These are phyloP conservation scores for Calonectria hawksworthii DNA, from an alignment of 2,329 filamentous ascomycete genomes.

Conservation along the genomic window DNA sequence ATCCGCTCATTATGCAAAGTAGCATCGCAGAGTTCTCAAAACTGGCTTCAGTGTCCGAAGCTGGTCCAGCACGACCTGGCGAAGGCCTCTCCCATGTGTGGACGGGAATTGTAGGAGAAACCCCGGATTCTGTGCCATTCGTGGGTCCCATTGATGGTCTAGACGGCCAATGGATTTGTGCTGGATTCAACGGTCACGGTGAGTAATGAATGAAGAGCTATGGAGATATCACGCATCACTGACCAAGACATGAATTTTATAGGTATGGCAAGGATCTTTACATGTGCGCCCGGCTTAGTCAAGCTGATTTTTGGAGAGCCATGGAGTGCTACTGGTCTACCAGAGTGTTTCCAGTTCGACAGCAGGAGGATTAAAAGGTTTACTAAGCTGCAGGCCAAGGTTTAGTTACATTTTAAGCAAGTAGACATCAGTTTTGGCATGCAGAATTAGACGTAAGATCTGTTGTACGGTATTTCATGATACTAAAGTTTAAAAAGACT, in stretches of 20 bases:
- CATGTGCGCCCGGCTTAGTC: not conserved
- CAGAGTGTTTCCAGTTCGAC: not conserved
- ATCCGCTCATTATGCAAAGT: not conserved
- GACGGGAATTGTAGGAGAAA: not conserved
- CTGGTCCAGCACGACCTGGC: not conserved
- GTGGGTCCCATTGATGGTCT: not conserved
- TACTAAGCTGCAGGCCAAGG: too few species aligned
- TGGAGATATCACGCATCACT: not conserved
- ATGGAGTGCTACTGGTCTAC: not conserved
- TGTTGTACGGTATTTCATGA: too few species aligned
- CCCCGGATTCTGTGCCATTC: not conserved
- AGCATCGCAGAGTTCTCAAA: not conserved
- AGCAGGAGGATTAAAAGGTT: not conserved
- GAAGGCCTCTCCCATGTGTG: not conserved
- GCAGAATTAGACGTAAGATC: too few species aligned
- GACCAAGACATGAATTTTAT: too few species aligned
- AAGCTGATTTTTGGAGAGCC: not conserved
- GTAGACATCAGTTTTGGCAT: too few species aligned
- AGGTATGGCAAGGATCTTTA: not conserved
- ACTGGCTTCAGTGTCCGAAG: not conserved
- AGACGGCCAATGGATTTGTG: not conserved
- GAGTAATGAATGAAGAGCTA: not conserved
- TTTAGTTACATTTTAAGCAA: too few species aligned
- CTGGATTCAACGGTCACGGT: not conserved
- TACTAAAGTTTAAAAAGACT: too few species aligned